These are phyloP conservation scores for Ophiostoma pallidulum DNA, from an alignment of 2,329 filamentous ascomycete genomes.

Conservation along the genomic window DNA sequence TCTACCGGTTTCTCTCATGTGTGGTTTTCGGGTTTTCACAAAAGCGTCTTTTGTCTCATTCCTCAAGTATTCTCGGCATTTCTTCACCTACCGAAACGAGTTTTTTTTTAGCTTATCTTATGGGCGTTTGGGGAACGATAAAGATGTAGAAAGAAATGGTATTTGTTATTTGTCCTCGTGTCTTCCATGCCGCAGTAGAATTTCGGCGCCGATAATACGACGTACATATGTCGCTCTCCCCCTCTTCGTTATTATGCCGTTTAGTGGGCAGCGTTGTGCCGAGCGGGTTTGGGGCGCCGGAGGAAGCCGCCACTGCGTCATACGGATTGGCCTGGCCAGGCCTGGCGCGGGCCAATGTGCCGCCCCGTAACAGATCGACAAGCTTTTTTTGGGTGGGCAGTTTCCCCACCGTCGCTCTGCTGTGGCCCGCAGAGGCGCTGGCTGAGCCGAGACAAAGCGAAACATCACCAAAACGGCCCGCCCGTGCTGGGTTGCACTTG, in stretches of 20 bases:
- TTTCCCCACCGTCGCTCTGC: background rate
- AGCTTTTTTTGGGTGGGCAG: background rate
- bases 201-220: too few relatives aligned
- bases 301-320: background rate
- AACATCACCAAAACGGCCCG: conserved; percentile 1
- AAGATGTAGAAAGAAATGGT: conserved; percentile 5
- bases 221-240: too few relatives aligned
- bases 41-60: background rate
- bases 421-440: background rate
- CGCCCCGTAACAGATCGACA: background rate
- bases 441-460: conserved; percentile 24
- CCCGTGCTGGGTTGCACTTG: background rate
- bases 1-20: conserved; percentile 1
- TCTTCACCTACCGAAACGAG: background rate
- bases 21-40: background rate
- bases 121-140: conserved; percentile 10
- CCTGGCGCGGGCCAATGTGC: conserved; percentile 3
- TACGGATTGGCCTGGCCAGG: too few relatives aligned
- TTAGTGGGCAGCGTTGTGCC: conserved; percentile 4
- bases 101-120: background rate
- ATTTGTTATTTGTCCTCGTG: too few relatives aligned
- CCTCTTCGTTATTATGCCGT: too few relatives aligned
- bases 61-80: background rate
- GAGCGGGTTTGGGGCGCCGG: background rate
- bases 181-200: too few relatives aligned